Base-by-base conservation (phyloP, 2,329 filamentous ascomycete species). In the Ceratocystis destructans region DNA sequence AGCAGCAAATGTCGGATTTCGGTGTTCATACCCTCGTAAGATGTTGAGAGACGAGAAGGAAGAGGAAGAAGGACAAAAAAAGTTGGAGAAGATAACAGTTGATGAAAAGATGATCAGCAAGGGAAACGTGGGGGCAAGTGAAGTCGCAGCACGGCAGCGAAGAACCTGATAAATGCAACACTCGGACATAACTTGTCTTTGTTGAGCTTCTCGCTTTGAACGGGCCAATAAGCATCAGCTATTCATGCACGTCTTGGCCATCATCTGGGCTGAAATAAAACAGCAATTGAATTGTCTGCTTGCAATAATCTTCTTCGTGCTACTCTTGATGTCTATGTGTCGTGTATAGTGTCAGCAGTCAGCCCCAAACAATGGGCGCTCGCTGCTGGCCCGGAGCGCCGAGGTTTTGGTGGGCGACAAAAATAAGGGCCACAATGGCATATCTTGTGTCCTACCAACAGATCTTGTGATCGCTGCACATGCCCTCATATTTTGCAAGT, bases 41-140 rank as follows among this genome's bases (percentile, higher is more conserved):
- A 15, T 41, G 37, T 15, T 41, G 37, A 15, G 37, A 41, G 37
- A 41, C 10, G 37, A 41, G 37, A 41, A 41, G 37, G 37, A 41
- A 15, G 37, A 15, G 10, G 33, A 37, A 12, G 37, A 41, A 41
- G 37, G 37, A 41, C 37, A 5, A 41, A 12, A 20, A 22, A 44
- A 50, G 44, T 63, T 63, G 61, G 41, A 63, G 22, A 63, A 63
- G 44, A 25, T 50, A 22, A 33, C 41, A 31, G 33, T 48, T 25
- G n/a, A 33, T 25, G 45, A 28, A 46, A 28, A n/a, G 2, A 63
- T 12, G 61, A 48, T 63, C 25, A 33, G 46, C 61, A 37, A 28
- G 48, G 15, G 15, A 20, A 48, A 37, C 8, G 55, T 6, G 28
- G 55, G n/a, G 17, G 48, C n/a, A 53, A 53, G n/a, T 15, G 20